Percentiles rank a stretch among this genome's conserved stretches.
Conservation (phyloP, 768 basidiomycete species). For the Termitomyces sp. region DNA sequence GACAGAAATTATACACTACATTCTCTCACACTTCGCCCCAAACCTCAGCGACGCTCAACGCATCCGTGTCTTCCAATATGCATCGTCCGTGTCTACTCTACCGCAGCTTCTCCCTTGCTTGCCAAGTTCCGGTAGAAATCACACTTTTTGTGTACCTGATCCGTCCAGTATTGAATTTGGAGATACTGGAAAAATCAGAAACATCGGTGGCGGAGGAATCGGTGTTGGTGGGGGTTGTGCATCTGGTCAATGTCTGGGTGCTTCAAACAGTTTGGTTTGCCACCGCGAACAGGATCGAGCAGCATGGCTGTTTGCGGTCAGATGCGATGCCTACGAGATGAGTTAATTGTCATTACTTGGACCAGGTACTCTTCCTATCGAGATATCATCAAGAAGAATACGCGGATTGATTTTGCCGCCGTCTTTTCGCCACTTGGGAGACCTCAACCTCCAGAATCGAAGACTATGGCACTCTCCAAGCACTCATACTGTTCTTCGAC, state of each 20-base stretch:
- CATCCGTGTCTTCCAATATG: constrained; percentile 46
- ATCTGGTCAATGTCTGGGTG: constrained; percentile 33
- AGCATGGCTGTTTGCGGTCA: constrained; percentile 42
- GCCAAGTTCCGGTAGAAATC: background rate
- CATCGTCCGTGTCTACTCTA: constrained; percentile 40
- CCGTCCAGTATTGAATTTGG: constrained; percentile 22
- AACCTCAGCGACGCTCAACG: constrained; percentile 50
- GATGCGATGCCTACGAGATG: constrained; percentile 40
- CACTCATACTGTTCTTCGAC: background rate
- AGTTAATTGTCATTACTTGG: background rate
- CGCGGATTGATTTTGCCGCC: background rate
- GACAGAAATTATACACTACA: constrained; percentile 49
- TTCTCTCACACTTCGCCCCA: constrained; percentile 54
- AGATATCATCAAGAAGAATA: background rate
- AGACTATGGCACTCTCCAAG: too few species aligned
- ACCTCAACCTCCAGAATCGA: too few species aligned
- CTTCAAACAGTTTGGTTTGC: constrained; percentile 30
- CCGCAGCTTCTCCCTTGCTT: constrained; percentile 24
- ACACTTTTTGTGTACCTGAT: constrained; percentile 25
- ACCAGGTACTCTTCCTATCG: background rate
- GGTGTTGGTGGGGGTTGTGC: constrained; percentile 20
- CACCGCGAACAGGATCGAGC: constrained; percentile 36
- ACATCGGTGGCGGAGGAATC: constrained; percentile 14
- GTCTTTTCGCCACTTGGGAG: background rate
- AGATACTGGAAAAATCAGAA: constrained; percentile 6